phyloP scores from a whole-genome alignment of 805 yeast species.

The Teunomyces atbi region DNA sequence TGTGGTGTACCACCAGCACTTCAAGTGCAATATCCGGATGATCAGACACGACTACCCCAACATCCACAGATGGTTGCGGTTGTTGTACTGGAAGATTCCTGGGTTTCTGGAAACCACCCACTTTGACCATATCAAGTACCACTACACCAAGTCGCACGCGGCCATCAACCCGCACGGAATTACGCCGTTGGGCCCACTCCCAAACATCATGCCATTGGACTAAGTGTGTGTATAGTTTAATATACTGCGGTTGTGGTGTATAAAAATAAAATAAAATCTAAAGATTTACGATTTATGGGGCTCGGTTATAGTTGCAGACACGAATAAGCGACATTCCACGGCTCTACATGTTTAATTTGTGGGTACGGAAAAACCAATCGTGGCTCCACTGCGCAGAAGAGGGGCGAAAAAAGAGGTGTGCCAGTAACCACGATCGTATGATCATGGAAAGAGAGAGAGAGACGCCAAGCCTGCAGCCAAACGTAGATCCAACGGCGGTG shows the following conservation, averaged over 20 bases:
- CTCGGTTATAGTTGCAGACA: too few species aligned
- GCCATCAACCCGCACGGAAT: conserved; percentile 79
- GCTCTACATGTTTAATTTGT: background rate
- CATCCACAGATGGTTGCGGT: conserved; percentile 75
- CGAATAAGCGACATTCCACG: too few species aligned
- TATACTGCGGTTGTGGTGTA: too few species aligned
- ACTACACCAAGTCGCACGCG: conserved; percentile 83
- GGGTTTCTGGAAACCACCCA: conserved; percentile 78
- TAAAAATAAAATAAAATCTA: too few species aligned
- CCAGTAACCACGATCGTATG: background rate
- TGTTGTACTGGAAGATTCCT: conserved; percentile 75
- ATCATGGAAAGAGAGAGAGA: background rate
- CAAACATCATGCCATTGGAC: conserved; percentile 52
- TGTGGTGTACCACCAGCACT: conserved; percentile 91
- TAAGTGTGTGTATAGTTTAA: background rate
- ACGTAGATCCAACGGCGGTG: background rate
- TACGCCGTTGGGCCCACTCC: conserved; percentile 87
- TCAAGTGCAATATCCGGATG: conserved; percentile 85
- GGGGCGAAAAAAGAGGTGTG: too few species aligned
- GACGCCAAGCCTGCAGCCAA: background rate
- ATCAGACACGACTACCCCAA: conserved; percentile 78
- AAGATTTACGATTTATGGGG: too few species aligned
- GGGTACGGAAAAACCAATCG: background rate
- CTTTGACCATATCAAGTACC: conserved; percentile 87
- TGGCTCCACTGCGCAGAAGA: too few species aligned